These are phyloP conservation scores for Epichloe elymi DNA, from an alignment of 2,329 filamentous ascomycete genomes.

Conservation along the genomic window DNA sequence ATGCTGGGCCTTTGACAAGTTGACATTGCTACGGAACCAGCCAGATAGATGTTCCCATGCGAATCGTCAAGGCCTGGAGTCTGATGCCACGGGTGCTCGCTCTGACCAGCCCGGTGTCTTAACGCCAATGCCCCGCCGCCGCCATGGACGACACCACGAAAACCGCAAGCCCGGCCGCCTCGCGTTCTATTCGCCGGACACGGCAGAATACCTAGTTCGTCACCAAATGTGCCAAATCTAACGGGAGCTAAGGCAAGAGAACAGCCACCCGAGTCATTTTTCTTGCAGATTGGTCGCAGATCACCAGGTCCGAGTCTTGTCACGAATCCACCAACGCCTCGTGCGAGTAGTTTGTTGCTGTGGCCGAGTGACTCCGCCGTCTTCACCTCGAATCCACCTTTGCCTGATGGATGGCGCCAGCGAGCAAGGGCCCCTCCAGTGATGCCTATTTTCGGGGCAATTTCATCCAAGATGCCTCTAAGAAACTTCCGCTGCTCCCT, in stretches of 20 bases:
- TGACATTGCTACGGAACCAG: too few species aligned
- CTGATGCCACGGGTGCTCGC: too few species aligned
- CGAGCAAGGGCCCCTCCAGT: neutral
- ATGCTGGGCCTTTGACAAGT: neutral
- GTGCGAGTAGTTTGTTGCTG: neutral
- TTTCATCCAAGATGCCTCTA: neutral
- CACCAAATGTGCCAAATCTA: too few species aligned
- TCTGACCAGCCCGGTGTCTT: too few species aligned
- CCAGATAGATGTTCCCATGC: too few species aligned
- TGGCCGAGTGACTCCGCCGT: neutral
- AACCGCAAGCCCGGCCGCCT: neutral
- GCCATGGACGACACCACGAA: neutral
- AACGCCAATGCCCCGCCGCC: too few species aligned
- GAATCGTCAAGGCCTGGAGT: too few species aligned
- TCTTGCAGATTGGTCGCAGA: neutral
- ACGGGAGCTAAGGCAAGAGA: neutral
- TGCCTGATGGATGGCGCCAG: neutral
- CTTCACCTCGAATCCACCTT: neutral
- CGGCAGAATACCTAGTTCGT: neutral
- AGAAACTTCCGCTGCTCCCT: too few species aligned
- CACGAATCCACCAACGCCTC: neutral
- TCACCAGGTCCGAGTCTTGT: neutral
- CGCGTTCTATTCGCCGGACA: neutral
- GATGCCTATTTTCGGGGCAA: conserved; percentile 1
- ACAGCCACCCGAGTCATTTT: neutral